A percentile compares a stretch with the other conserved stretches of the same genome.
These are phyloP conservation scores for Dalbergia cochinchinensis DNA, from an alignment of 306 rosid genomes.

Conservation along the genomic window DNA sequence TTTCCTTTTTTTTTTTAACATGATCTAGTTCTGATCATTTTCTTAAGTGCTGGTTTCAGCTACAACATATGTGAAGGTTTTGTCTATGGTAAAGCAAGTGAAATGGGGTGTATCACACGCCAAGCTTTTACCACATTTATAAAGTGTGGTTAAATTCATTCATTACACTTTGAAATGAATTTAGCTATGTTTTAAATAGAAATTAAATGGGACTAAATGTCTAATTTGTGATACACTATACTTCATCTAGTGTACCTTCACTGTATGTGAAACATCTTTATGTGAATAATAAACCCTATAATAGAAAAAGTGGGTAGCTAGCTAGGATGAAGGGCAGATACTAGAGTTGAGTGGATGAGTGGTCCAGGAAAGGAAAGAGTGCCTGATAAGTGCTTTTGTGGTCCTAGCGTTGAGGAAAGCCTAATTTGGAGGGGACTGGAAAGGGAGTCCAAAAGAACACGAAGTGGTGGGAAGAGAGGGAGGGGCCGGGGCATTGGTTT, in stretches of 20 bases:
- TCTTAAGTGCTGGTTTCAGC: slow-evolving; percentile 1
- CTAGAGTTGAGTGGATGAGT: slow-evolving; percentile 62
- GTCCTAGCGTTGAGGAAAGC: slow-evolving; percentile 67
- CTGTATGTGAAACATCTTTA: slow-evolving; percentile 1
- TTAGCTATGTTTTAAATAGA: too few relatives aligned
- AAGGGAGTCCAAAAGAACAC: slow-evolving; percentile 42
- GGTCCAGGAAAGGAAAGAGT: slow-evolving; percentile 61
- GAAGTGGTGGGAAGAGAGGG: slow-evolving; percentile 36
- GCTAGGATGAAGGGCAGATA: slow-evolving; percentile 26
- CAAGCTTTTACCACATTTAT: too few relatives aligned
- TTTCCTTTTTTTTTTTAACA: not conserved
- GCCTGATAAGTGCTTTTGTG: slow-evolving; percentile 65
- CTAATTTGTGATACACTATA: too few relatives aligned
- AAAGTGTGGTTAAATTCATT: too few relatives aligned
- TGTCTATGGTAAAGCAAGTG: too few relatives aligned
- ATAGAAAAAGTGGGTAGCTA: slow-evolving; percentile 41
- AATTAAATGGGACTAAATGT: too few relatives aligned
- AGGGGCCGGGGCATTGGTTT: slow-evolving; percentile 1
- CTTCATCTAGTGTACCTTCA: too few relatives aligned
- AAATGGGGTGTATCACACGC: too few relatives aligned
- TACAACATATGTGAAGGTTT: not conserved
- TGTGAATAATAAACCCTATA: slow-evolving; percentile 32
- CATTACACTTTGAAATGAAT: too few relatives aligned
- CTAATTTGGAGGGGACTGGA: slow-evolving; percentile 50
- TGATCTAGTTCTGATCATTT: slow-evolving; percentile 3